Conservation (phyloP, 2,329 filamentous ascomycete species). For the Endoconidiophora polonica region DNA sequence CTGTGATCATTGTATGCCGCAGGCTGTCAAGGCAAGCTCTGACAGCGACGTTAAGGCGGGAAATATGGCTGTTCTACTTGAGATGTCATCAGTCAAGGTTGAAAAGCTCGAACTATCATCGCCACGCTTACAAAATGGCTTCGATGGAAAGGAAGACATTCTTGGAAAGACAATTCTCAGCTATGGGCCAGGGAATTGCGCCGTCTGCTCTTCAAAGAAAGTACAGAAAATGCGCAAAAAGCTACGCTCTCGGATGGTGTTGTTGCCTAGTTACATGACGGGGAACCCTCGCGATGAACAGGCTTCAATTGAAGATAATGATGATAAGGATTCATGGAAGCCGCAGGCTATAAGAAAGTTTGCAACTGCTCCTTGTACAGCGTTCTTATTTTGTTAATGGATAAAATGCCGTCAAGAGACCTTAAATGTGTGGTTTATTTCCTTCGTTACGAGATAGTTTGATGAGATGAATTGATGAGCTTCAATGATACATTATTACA, state of each 20-base stretch:
- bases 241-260: constrained; percentile 7
- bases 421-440: too few species aligned
- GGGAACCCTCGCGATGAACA: neutral
- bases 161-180: neutral
- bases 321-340: neutral
- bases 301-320: neutral
- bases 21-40: constrained; percentile 4
- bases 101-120: constrained; percentile 6
- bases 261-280: constrained; percentile 4
- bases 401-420: too few species aligned
- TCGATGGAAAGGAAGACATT: constrained; percentile 1
- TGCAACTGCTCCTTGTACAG: too few species aligned
- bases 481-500: too few species aligned
- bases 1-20: constrained; percentile 8
- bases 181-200: neutral
- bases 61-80: constrained; percentile 6
- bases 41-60: neutral
- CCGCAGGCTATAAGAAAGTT: too few species aligned
- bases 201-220: constrained; percentile 7
- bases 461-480: too few species aligned
- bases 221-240: constrained; percentile 5
- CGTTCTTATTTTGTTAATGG: too few species aligned
- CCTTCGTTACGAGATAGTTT: too few species aligned
- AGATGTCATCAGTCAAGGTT: constrained; percentile 7
- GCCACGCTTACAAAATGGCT: neutral